Evolutionary conservation across 2,329 filamentous ascomycete species (phyloP), one percentile per base, ranked within the genome.

Genomic region (Colletotrichum agaves): DNA sequence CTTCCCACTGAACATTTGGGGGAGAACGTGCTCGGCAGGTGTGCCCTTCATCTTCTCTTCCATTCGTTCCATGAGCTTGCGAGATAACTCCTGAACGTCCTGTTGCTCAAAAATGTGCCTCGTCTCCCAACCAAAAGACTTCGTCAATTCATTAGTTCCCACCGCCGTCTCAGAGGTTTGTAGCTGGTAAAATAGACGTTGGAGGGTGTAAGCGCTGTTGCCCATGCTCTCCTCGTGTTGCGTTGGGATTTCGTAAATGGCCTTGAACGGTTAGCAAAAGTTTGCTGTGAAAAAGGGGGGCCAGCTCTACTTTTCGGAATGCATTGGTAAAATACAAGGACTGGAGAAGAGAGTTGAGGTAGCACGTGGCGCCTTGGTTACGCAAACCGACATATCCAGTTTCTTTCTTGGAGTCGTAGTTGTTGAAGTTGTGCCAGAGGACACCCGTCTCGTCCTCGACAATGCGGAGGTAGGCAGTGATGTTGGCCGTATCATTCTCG

Each of bases 21-120:
- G 90, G 8, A 99, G 84, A 2, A 94, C 92, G 72, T 95, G 97
- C 76, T 98, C 93, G 12, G 93, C 93, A 57, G 91, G 89, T 2
- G 96, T 98, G 50, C 93, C 95, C 80, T 99, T 99, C 97, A 99
- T 99, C 77, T 93, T 95, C 75, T 96, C 92, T 77, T 99, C 97
- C 81, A 99, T 91, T 67, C 93, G 91, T 80, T 99, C 96, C 92
- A 99, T 99, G 70, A 99, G 85, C 78, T 98, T 97, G 64, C 97
- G 89, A 37, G 94, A 98, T 37, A 99, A 84, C 78, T 99, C 96
- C 78, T 99, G 96, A 8, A 99, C 96, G 79, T 99, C 96, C 79
- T 99, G 96, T 78, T 99, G 96, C 80, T 98, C 95, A 74, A 99
- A 99, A 60, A 98, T 97, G 76, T 99, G 95, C 71, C 94, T 89